Percentiles rank a stretch among this genome's conserved stretches.
Conservation (phyloP, 257 asterid species). For the Solanum tacnaense region DNA sequence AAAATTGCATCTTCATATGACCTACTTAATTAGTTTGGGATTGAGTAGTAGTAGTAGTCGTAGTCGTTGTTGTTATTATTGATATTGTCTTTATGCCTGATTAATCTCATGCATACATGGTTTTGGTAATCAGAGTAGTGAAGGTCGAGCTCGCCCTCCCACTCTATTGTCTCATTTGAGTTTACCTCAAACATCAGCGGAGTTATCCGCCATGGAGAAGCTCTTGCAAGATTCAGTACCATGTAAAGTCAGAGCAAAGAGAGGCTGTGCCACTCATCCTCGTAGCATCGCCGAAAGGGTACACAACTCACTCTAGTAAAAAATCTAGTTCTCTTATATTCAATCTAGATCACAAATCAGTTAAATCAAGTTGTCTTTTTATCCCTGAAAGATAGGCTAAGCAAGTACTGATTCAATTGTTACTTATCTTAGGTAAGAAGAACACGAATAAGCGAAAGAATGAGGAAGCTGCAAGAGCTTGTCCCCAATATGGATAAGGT, state of each 20-base stretch:
- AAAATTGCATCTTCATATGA: not conserved
- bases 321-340: not conserved
- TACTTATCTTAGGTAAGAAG: conserved; percentile 47
- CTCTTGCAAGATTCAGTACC: conserved; percentile 64
- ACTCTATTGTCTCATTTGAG: conserved; percentile 50
- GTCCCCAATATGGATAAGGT: conserved; percentile 94
- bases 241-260: conserved; percentile 64
- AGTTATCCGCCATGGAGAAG: conserved; percentile 18
- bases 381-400: not conserved
- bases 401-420: not conserved
- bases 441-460: conserved; percentile 68
- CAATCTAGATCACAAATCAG: not conserved
- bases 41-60: not conserved
- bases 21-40: not conserved
- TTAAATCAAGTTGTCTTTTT: not conserved
- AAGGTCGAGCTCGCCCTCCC: conserved; percentile 27
- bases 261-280: conserved; percentile 93
- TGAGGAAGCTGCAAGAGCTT: conserved; percentile 78
- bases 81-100: not conserved
- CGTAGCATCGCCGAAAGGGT: conserved; percentile 97
- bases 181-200: conserved; percentile 44
- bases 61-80: not conserved
- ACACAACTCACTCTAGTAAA: not conserved
- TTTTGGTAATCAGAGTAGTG: conserved; percentile 28
- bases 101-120: not conserved